These are phyloP conservation scores for Metarhizium robertsii DNA, from an alignment of 2,329 filamentous ascomycete genomes.

Conservation along the genomic window DNA sequence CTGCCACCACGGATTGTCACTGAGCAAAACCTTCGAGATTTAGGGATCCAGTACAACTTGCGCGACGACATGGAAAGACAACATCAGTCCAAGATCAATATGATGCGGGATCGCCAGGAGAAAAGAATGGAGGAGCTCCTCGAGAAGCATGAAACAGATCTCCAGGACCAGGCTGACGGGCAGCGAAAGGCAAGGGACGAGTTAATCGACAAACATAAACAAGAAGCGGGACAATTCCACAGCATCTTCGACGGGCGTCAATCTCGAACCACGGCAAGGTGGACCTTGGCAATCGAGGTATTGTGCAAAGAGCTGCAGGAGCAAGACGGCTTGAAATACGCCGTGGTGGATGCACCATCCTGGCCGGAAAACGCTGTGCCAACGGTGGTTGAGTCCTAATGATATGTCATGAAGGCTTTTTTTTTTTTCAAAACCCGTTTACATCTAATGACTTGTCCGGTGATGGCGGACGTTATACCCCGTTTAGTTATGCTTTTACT, in stretches of 20 bases:
- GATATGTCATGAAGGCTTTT: not conserved
- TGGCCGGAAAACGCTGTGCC: conserved; percentile 17
- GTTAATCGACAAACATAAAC: conserved; percentile 34
- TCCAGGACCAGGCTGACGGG: conserved; percentile 34
- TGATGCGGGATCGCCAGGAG: conserved; percentile 54
- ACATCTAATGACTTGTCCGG: not conserved
- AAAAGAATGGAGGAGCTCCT: conserved; percentile 52
- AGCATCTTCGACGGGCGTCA: conserved; percentile 36
- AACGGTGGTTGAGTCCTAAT: not conserved
- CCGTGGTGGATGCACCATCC: conserved; percentile 19
- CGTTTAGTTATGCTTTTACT: not conserved
- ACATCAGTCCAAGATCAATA: conserved; percentile 53
- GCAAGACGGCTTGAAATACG: conserved; percentile 33
- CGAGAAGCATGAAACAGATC: conserved; percentile 43
- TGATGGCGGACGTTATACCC: not conserved
- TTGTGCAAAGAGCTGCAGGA: conserved; percentile 42
- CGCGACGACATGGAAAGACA: conserved; percentile 50
- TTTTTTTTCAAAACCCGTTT: not conserved
- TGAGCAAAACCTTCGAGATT: conserved; percentile 47
- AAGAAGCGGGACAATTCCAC: conserved; percentile 40
- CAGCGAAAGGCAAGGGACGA: conserved; percentile 38
- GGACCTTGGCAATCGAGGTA: conserved; percentile 44
- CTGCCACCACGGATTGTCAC: conserved; percentile 47
- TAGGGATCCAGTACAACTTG: conserved; percentile 51
- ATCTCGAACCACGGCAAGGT: conserved; percentile 35